phyloP scores from a whole-genome alignment of 139 green algal species.

The Auxenochlorella pyrenoidosa region DNA sequence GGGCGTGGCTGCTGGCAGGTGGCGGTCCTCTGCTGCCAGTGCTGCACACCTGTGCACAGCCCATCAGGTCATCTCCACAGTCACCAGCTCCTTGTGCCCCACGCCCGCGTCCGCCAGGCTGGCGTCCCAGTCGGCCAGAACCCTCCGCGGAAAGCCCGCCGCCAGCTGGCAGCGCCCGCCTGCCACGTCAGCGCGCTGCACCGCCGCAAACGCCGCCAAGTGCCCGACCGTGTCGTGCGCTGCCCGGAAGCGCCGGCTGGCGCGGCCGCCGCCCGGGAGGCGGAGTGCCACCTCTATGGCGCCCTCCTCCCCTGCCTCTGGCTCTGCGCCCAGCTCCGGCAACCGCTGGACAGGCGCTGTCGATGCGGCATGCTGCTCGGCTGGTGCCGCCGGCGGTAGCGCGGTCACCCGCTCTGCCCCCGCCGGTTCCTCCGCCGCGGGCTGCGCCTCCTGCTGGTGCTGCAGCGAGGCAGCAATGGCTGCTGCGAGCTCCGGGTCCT shows the following conservation, averaged over 20 bases:
- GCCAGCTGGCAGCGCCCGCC: slow-evolving; percentile 18
- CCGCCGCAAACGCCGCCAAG: slow-evolving; percentile 34
- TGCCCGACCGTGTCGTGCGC: slow-evolving; percentile 36
- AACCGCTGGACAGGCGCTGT: neutral
- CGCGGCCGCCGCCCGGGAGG: slow-evolving; percentile 39
- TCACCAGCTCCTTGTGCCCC: slow-evolving; percentile 29
- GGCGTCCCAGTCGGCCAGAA: slow-evolving; percentile 22
- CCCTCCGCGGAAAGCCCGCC: slow-evolving; percentile 14
- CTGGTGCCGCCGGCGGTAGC: neutral
- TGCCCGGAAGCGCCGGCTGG: slow-evolving; percentile 35
- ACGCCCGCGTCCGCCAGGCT: slow-evolving; percentile 24
- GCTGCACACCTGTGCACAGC: neutral
- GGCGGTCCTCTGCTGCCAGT: too few species aligned
- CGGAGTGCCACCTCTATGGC: slow-evolving; percentile 45
- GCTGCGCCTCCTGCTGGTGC: neutral
- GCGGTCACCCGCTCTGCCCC: neutral
- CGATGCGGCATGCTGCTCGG: neutral
- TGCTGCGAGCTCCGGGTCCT: slow-evolving; percentile 67
- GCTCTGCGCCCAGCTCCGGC: slow-evolving; percentile 36
- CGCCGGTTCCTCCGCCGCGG: neutral
- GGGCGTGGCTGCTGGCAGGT: too few species aligned
- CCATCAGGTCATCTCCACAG: slow-evolving; percentile 7
- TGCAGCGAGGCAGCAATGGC: slow-evolving; percentile 72
- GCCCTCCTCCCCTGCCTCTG: slow-evolving; percentile 23
- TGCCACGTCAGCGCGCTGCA: slow-evolving; percentile 24